phyloP scores from a whole-genome alignment of 805 yeast species.

The Myxozyma geophila region DNA sequence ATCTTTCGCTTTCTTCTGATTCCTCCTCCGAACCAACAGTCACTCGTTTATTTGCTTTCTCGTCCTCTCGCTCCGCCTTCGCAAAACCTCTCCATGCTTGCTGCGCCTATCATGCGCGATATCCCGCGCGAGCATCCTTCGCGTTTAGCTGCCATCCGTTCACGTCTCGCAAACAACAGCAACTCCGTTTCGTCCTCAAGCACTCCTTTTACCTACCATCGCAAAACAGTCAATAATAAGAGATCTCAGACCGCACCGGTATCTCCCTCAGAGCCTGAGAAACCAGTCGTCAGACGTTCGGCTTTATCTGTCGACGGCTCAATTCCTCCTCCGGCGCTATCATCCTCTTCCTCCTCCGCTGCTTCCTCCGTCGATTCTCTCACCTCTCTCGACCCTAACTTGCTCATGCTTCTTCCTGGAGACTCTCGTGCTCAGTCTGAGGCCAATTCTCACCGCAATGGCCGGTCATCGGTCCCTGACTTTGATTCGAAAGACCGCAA shows the following conservation, averaged over 20 bases:
- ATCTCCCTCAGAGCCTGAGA: neutral
- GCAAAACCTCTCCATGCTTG: constrained; percentile 16
- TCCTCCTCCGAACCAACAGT: neutral
- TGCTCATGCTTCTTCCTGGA: constrained; percentile 12
- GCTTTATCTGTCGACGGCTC: constrained; percentile 5
- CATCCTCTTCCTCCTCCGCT: constrained; percentile 15
- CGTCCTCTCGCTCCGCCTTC: neutral
- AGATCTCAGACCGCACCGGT: constrained; percentile 12
- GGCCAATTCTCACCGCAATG: neutral
- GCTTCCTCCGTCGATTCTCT: constrained; percentile 12
- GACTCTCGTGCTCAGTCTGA: neutral
- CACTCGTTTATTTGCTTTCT: neutral
- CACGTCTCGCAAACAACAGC: constrained; percentile 13
- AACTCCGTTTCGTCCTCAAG: constrained; percentile 2
- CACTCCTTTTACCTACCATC: too few relatives aligned
- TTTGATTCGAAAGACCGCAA: constrained; percentile 7
- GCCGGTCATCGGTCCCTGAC: neutral
- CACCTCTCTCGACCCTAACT: constrained; percentile 23
- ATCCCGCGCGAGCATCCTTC: constrained; percentile 18
- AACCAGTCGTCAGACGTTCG: constrained; percentile 6
- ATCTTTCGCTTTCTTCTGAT: neutral
- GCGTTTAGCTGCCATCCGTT: constrained; percentile 20
- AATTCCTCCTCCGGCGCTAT: constrained; percentile 10
- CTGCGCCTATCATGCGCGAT: constrained; percentile 25
- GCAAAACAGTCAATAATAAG: neutral